Evolutionary conservation across 2,329 filamentous ascomycete genomes (phyloP), one percentile per base, ranked within the genome.

Genomic region (Xylariaceae sp.): DNA sequence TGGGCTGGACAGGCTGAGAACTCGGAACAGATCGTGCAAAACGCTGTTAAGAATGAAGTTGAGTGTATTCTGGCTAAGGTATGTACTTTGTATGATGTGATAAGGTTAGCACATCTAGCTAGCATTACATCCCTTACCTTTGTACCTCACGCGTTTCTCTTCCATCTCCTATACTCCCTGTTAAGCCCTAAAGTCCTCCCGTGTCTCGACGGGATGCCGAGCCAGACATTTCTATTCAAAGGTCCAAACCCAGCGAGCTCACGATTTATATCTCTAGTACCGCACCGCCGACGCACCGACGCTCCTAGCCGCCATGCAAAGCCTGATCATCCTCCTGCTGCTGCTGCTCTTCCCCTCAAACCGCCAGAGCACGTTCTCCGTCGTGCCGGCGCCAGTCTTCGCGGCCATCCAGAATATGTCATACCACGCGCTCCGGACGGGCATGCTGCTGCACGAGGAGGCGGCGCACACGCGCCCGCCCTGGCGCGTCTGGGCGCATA

Each of bases 401-500:
- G 45, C 61, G 7, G 62, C 61, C 15, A 50, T 75, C 1, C 67
- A 72, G 39, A 51, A 64, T 5, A 50, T 75, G 13, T 62, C 66
- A 2, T 66, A 64, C 36, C 63, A 71, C 52, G 64, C 70, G 4
- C 64, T 67, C 4, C 58, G 58, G 8, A 68, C 67, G 2, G 71
- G 71, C 1, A 60, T 75, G 8, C 48, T 71, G 44, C 66, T 75
- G 2, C 62, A 66, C 36, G 72, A 72, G 48, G 73, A 75, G 51
- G 57, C 56, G 6, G 53, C 63, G 9, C 64, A 70, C 45, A 55
- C 41, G 18, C 56, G 64, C 5, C 73, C 72, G 13, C 29, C 49
- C 2, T 75, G 70, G 70, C 63, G 70, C 16, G 56, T 64, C 8
- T 75, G 73, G 72, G 50, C 73, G 7, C 62, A 83, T 62, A 74